These are phyloP conservation scores for Fusarium cyanostomum DNA, from an alignment of 2,329 filamentous ascomycete species.

Conservation along the genomic window DNA sequence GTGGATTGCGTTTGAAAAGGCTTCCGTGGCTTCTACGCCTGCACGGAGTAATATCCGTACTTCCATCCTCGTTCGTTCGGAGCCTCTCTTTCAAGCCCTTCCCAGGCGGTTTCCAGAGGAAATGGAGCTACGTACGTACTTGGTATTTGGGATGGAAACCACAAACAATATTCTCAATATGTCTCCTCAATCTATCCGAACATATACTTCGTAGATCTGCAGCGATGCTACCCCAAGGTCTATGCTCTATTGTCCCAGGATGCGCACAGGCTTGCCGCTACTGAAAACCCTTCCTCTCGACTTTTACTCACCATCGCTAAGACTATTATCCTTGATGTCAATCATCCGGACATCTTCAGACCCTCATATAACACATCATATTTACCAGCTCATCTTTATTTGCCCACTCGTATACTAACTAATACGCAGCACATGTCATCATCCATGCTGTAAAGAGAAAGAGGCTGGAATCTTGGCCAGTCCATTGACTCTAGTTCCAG, in stretches of 20 bases:
- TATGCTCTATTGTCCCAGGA: slow-evolving; percentile 13
- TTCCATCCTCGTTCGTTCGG: too few species aligned
- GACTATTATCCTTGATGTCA: slow-evolving; percentile 20
- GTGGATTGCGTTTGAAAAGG: not conserved
- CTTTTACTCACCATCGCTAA: not conserved
- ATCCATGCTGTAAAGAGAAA: not conserved
- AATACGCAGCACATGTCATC: not conserved
- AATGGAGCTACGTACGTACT: too few species aligned
- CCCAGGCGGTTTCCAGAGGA: too few species aligned
- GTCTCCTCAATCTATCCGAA: slow-evolving; percentile 4
- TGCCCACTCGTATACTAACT: not conserved
- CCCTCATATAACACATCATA: slow-evolving; percentile 1
- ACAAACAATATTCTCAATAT: not conserved
- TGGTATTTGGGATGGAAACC: not conserved
- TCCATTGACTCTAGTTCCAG: slow-evolving; percentile 6
- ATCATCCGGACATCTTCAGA: slow-evolving; percentile 16
- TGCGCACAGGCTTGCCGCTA: slow-evolving; percentile 10
- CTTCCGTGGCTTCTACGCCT: not conserved
- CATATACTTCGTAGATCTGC: slow-evolving; percentile 18
- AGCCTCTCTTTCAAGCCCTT: slow-evolving; percentile 16
- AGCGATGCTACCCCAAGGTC: slow-evolving; percentile 24
- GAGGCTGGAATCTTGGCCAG: slow-evolving; percentile 13
- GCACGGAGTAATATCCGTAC: too few species aligned
- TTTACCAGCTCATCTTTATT: not conserved
- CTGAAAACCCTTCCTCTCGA: slow-evolving; percentile 3